phyloP scores from a whole-genome alignment of 352 stramenopile species.

The Globisporangium carolinianum region DNA sequence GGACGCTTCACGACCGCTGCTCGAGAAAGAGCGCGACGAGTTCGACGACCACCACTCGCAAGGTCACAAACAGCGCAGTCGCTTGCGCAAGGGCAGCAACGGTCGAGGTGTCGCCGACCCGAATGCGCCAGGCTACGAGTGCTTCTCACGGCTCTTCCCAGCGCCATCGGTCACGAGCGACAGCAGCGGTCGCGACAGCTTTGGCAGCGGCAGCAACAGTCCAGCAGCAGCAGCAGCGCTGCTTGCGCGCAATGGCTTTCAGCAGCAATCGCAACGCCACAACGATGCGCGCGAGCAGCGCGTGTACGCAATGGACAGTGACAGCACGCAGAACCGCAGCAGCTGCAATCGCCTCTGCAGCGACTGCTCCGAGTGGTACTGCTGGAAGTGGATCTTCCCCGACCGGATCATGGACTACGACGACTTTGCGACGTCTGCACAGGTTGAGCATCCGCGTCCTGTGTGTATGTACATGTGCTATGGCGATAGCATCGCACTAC shows the following conservation, averaged over 20 bases:
- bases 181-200: constrained; percentile 11
- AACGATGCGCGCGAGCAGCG: constrained; percentile 1
- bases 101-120: background rate
- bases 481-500: background rate
- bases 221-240: too few relatives aligned
- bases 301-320: background rate
- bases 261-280: background rate
- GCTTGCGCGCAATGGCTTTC: constrained; percentile 3
- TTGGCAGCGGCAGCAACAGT: constrained; percentile 8
- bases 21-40: constrained; percentile 29
- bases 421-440: constrained; percentile 50
- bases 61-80: constrained; percentile 14
- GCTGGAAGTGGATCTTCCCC: constrained; percentile 60
- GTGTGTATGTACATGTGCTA: too few relatives aligned
- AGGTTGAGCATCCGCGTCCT: constrained; percentile 17
- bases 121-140: constrained; percentile 12
- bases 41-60: constrained; percentile 12
- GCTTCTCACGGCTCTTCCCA: constrained; percentile 7
- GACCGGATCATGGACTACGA: constrained; percentile 53
- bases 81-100: background rate
- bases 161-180: constrained; percentile 15
- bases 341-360: constrained; percentile 5
- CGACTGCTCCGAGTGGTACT: constrained; percentile 35
- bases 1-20: constrained; percentile 43
- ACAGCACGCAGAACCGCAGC: constrained; percentile 1